Evolutionary conservation across 441 rosid species (phyloP).

Genomic region (Populus trichocarpa): DNA sequence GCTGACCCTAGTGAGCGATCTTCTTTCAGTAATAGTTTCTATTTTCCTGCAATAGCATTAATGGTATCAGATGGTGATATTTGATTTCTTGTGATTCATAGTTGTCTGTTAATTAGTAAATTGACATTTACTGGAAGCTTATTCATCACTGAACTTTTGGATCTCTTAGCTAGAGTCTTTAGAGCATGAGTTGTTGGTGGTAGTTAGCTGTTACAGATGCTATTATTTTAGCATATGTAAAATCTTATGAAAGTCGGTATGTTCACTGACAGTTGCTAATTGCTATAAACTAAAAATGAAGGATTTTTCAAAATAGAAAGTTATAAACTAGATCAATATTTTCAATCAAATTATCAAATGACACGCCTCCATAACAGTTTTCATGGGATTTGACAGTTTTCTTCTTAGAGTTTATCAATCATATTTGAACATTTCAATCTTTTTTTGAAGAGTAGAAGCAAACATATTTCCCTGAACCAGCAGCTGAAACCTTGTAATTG

Average conservation of each 20-base stretch:
- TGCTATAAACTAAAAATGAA: neutral
- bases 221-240: neutral
- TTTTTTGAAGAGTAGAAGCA: neutral
- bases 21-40: neutral
- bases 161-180: neutral
- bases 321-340: too few relatives aligned
- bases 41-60: neutral
- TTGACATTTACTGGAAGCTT: constrained; percentile 1
- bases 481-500: neutral
- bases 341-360: neutral
- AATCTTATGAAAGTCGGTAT: neutral
- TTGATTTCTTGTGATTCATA: neutral
- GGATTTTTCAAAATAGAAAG: neutral
- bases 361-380: neutral
- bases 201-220: too few relatives aligned
- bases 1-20: constrained; percentile 56
- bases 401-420: neutral
- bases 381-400: neutral
- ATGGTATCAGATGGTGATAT: neutral
- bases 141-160: neutral
- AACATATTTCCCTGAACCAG: neutral
- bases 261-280: neutral
- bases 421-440: neutral
- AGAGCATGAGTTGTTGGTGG: neutral
- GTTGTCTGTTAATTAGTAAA: neutral